Base-by-base conservation (phyloP, 2,329 filamentous ascomycete genomes). In the Orbilia brochopaga region DNA sequence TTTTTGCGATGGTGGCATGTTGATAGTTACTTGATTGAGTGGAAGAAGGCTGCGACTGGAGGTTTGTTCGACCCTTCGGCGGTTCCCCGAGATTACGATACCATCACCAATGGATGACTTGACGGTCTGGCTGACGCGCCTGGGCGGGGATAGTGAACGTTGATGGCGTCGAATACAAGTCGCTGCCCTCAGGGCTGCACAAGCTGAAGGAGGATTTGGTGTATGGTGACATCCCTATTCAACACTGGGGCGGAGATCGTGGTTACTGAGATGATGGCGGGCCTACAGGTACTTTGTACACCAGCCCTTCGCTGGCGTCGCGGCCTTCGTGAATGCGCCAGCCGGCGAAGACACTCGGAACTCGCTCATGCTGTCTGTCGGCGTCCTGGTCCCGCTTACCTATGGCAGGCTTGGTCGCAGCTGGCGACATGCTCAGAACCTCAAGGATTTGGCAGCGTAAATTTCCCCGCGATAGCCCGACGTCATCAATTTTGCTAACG, bases 121-220 rank as follows among this genome's bases (percentile, higher is more conserved):
- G 58, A 42, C 17, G 46, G 6, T n/a, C 40, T 37, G 35, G 40
- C 57, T 52, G 46, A n/a, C 19, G 13, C 24, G n/a, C 58, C 32
- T 56, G 50, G 17, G 56, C 23, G 56, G 59, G 53, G n/a, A 13
- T 57, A 73, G 69, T 67, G 15, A 63, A 73, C 46, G 21, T 97
- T 54, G 90, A 96, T 76, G 91, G 91, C 62, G 87, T 97, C 77
- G 94, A 99, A 81, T 99, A 92, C 85, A 97, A 97, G 81, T 95
- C 91, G 73, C 84, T 99, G 52, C 94, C 94, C 1, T 97, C 93
- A 0, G 94, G 94, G 23, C 81, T 97, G 55, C 94, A 99, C 80
- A 90, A 91, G 65, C 91, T 97, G 19, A 83, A 88, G 32, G 87
- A 92, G 75, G 94, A 99, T 79, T 83, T 97, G 57, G 83, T 89